Base-by-base conservation (phyloP, 352 stramenopile species). In the Phytophthora pseudosyringae region DNA sequence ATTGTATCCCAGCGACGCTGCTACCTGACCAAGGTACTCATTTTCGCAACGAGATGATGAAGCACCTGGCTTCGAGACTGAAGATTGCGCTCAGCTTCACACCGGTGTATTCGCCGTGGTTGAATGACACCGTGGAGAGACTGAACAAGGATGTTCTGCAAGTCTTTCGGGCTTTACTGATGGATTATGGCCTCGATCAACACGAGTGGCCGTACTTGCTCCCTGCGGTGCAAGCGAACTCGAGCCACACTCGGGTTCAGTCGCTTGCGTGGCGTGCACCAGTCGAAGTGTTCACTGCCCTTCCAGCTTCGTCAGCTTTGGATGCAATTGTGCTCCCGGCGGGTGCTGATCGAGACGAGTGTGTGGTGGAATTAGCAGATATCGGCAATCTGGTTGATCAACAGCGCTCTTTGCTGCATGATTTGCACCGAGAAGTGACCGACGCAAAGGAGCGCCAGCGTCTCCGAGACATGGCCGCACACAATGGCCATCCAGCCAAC, bases 371-470 rank as follows among this genome's bases (percentile, higher is more conserved):
- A n/a, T 10, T 39, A 5, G 33, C 0, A 11, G 10, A 39, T 4
- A 13, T 46, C 6, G 39, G n/a, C 16, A 15, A 46, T 1, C 11
- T 13, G 3, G 6, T 64, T 16, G 40, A 46, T 9, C 16, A 5
- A 5, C 43, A 65, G 0, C 62, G 62, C 5, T 5, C 0, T 1
- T 64, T 38, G 7, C 36, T 70, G 10, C 53, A 54, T 3, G 53
- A n/a, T 1, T 52, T 70, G 9, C 54, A 70, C 25, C 25, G 40
- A 12, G 54, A 60, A 21, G 54, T 65, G 4, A 2, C 40, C 10
- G 48, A 64, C 12, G n/a, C n/a, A 5, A 57, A 59, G 18, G 53
- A 65, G 12, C 32, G 35, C 6, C 28, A 47, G 7, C 39, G 48
- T 4, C 32, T 55, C 0, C 46, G 39, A 10, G 48, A 65, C 26